Conservation (phyloP, 768 basidiomycete species). For the Trametopsis cervina region DNA sequence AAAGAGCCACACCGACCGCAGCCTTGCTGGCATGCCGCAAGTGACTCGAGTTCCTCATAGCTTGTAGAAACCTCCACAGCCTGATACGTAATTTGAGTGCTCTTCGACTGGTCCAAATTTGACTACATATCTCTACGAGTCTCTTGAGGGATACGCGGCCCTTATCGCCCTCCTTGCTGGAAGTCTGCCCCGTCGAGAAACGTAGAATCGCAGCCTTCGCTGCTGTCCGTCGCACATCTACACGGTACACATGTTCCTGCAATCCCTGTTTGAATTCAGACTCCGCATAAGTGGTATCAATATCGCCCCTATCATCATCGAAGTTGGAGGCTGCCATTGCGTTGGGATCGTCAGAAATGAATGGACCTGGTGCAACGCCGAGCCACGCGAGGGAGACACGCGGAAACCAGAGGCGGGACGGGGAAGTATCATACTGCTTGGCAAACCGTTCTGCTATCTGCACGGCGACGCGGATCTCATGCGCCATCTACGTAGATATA, state of each 20-base stretch:
- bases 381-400: slow-evolving; percentile 35
- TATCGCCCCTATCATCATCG: neutral
- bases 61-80: slow-evolving; percentile 26
- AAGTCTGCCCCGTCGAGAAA: neutral
- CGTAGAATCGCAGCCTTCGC: slow-evolving; percentile 4
- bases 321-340: slow-evolving; percentile 2
- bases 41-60: slow-evolving; percentile 33
- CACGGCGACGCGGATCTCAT: slow-evolving; percentile 31
- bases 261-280: slow-evolving; percentile 12
- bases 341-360: slow-evolving; percentile 23
- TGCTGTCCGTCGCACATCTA: slow-evolving; percentile 9
- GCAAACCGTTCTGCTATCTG: slow-evolving; percentile 26
- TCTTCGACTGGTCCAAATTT: neutral
- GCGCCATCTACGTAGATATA: slow-evolving; percentile 39
- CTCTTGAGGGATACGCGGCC: neutral
- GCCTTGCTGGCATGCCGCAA: slow-evolving; percentile 41
- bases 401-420: slow-evolving; percentile 33
- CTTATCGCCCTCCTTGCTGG: neutral
- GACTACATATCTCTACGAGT: no score
- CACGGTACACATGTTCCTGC: slow-evolving; percentile 6
- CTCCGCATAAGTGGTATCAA: slow-evolving; percentile 1
- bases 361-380: slow-evolving; percentile 29
- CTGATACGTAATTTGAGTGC: slow-evolving; percentile 24
- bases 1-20: slow-evolving; percentile 34
- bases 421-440: slow-evolving; percentile 24